Base-by-base conservation (phyloP, 345 rosid species). In the Bruguiera gymnorhiza region DNA sequence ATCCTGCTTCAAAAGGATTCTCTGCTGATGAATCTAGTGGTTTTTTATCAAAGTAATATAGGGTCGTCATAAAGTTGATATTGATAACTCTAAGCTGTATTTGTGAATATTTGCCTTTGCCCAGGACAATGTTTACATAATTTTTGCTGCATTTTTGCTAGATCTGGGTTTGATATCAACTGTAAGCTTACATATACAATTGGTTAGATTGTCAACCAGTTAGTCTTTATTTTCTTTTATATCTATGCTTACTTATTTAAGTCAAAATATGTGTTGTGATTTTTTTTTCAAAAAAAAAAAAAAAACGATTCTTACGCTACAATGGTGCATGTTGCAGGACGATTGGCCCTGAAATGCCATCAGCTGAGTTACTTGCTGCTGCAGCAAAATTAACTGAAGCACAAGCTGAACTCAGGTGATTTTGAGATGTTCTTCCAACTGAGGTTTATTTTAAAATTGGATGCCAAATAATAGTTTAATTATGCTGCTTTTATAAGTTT, bases 321-420 rank as follows among this genome's bases (percentile, higher is more conserved):
- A 48, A 50, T 56, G 39, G 31, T 71, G 23, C 56, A 56, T 79
- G 7, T 60, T 83, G 74, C 76, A 91, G 98, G 85, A 73, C 82
- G 78, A 85, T 94, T 73, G 98, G 97, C 69, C 97, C 96, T 69
- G 95, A 78, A 78, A 94, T 91, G 92, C 98, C 96, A 39, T 91
- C 97, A 26, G 96, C 97, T 58, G 92, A 89, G 81, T 73, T 94
- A 71, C 88, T 94, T 70, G 96, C 95, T 68, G 98, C 96, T 3
- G 95, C 96, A 26, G 98, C 98, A 62, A 94, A 89, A 85, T 74
- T 94, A 79, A 94, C 97, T 18, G 96, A 89, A 74, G 97, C 98
- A 63, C 93, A 94, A 62, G 90, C 86, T 66, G 92, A 91, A 76
- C 90, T 91, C 52, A 88, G 95, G 96, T 94, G 56, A 58, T 31